Evolutionary conservation across 2,329 filamentous ascomycete species (phyloP).

Genomic region (Bipolaris gigantea): DNA sequence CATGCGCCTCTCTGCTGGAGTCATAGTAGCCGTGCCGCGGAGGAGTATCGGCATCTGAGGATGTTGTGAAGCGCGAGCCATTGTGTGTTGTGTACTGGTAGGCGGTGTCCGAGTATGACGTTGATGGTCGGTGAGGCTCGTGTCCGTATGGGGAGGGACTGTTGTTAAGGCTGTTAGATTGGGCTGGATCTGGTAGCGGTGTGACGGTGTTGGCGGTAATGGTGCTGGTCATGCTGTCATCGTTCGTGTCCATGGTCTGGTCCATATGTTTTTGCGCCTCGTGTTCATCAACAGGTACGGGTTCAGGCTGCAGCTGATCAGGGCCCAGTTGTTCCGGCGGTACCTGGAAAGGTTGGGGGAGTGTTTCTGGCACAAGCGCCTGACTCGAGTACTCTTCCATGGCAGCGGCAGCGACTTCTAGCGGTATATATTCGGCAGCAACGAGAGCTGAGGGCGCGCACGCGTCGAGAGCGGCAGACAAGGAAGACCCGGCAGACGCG

Average conservation of each 20-base stretch:
- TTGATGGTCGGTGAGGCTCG: slow-evolving; percentile 54
- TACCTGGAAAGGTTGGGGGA: slow-evolving; percentile 19
- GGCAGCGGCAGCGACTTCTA: background rate
- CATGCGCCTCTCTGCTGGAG: slow-evolving; percentile 38
- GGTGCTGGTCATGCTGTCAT: slow-evolving; percentile 54
- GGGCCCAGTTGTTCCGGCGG: slow-evolving; percentile 29
- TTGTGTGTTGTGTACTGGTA: slow-evolving; percentile 45
- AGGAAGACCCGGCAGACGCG: background rate
- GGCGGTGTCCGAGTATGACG: slow-evolving; percentile 56
- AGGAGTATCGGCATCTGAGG: slow-evolving; percentile 53
- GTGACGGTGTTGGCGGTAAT: slow-evolving; percentile 46
- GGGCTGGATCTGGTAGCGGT: slow-evolving; percentile 45
- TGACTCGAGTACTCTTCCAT: slow-evolving; percentile 14
- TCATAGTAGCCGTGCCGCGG: slow-evolving; percentile 43
- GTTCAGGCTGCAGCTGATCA: slow-evolving; percentile 17
- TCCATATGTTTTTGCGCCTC: slow-evolving; percentile 41
- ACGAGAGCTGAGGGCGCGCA: slow-evolving; percentile 27
- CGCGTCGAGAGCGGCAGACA: slow-evolving; percentile 28
- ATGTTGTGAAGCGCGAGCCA: slow-evolving; percentile 48
- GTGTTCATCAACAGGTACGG: slow-evolving; percentile 11
- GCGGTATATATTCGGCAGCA: slow-evolving; percentile 21
- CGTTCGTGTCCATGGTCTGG: slow-evolving; percentile 44
- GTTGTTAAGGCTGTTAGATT: slow-evolving; percentile 24
- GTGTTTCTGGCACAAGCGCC: slow-evolving; percentile 14
- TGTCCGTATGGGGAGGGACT: slow-evolving; percentile 43